Evolutionary conservation across 2,329 filamentous ascomycete genomes (phyloP).

Genomic region (Metarhizium brunneum): DNA sequence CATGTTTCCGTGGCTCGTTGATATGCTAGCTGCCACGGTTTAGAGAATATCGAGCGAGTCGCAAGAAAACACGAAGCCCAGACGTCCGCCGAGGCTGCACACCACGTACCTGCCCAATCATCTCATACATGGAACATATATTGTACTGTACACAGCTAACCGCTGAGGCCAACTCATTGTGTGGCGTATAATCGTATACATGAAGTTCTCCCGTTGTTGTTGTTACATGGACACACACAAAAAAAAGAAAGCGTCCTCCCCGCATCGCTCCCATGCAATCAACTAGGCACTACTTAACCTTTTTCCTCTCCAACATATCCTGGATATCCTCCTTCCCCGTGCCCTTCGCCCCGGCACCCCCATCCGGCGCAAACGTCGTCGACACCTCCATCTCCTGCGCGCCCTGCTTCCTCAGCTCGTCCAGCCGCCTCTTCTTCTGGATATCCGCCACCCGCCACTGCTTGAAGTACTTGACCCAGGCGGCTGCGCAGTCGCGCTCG

Average conservation of each 20-base stretch:
- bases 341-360: slow-evolving; percentile 19
- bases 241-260: not conserved
- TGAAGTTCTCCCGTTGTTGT: too few species aligned
- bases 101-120: too few species aligned
- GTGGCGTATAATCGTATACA: too few species aligned
- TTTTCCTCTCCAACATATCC: slow-evolving; percentile 28
- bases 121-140: too few species aligned
- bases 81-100: too few species aligned
- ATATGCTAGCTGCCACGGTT: too few species aligned
- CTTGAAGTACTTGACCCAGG: slow-evolving; percentile 99
- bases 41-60: too few species aligned
- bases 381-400: slow-evolving; percentile 49
- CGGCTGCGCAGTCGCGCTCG: slow-evolving; percentile 75
- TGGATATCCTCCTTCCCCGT: slow-evolving; percentile 28
- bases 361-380: slow-evolving; percentile 26
- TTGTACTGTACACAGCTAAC: too few species aligned
- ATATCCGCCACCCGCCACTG: slow-evolving; percentile 89
- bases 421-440: slow-evolving; percentile 72
- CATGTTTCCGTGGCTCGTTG: too few species aligned
- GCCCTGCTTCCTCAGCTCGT: slow-evolving; percentile 64
- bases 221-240: too few species aligned
- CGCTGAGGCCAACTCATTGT: too few species aligned
- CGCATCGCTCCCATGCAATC: not conserved
- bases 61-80: too few species aligned
- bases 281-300: slow-evolving; percentile 11